Conservation (phyloP, 768 basidiomycete genomes). For the Suillus subalutaceus region DNA sequence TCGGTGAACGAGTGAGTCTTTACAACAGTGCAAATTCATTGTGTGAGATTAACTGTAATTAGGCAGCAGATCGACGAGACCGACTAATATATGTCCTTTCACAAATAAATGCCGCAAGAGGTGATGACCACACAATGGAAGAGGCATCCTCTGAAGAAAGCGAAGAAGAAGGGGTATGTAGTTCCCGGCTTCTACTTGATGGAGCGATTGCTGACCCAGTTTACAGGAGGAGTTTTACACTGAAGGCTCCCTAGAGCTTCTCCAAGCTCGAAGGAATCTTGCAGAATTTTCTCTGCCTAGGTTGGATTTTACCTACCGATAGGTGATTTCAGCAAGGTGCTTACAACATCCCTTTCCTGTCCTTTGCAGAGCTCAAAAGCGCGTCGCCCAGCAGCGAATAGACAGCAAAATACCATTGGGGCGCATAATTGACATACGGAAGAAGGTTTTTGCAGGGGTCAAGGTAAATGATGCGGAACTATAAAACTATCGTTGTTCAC, state of each 20-base stretch:
- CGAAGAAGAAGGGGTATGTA: conserved; percentile 65
- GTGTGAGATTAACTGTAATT: conserved; percentile 23
- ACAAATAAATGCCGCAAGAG: conserved; percentile 88
- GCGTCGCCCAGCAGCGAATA: conserved; percentile 89
- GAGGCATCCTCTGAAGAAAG: conserved; percentile 70
- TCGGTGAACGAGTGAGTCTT: conserved; percentile 89
- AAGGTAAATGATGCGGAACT: conserved; percentile 57
- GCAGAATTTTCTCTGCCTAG: conserved; percentile 95
- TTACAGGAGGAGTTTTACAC: conserved; percentile 93
- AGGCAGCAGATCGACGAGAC: conserved; percentile 96
- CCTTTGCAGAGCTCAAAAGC: conserved; percentile 88
- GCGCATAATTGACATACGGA: conserved; percentile 89
- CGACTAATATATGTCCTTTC: conserved; percentile 94
- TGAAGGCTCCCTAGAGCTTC: conserved; percentile 83
- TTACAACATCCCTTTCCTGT: conserved; percentile 56
- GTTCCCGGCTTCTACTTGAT: neutral
- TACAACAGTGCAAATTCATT: neutral
- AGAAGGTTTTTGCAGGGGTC: conserved; percentile 85
- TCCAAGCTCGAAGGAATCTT: conserved; percentile 82
- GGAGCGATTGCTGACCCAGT: conserved; percentile 9
- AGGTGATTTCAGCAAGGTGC: conserved; percentile 69
- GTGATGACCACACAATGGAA: conserved; percentile 76
- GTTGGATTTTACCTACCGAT: conserved; percentile 73
- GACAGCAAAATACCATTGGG: conserved; percentile 87
- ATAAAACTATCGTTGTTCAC: neutral